Evolutionary conservation across 805 yeast genomes (phyloP).

Genomic region (Monosporozyma yasuniensis): DNA sequence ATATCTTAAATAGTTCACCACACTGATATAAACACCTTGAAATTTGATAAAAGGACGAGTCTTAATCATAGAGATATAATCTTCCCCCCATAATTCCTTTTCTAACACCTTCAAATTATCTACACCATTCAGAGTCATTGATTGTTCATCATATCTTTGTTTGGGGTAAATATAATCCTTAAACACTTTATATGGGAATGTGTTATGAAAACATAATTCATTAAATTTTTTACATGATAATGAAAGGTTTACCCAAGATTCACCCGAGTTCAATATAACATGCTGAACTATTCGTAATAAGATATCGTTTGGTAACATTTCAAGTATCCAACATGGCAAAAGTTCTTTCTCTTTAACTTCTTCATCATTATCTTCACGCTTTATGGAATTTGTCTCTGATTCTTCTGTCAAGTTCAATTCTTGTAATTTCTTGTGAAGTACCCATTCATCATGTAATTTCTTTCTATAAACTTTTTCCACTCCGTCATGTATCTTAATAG

Average conservation of each 20-base stretch:
- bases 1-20: slow-evolving; percentile 73
- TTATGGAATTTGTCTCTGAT: slow-evolving; percentile 6
- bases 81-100: slow-evolving; percentile 35
- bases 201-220: slow-evolving; percentile 45
- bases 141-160: slow-evolving; percentile 44
- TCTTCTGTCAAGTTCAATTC: slow-evolving; percentile 5
- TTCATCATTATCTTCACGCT: slow-evolving; percentile 16
- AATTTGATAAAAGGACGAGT: slow-evolving; percentile 72
- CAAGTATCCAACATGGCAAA: slow-evolving; percentile 36
- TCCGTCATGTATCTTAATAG: slow-evolving; percentile 44
- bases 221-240: slow-evolving; percentile 51
- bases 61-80: slow-evolving; percentile 31
- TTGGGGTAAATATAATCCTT: slow-evolving; percentile 43
- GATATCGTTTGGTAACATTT: slow-evolving; percentile 49
- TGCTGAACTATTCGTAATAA: slow-evolving; percentile 42
- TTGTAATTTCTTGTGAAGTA: slow-evolving; percentile 20
- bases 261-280: slow-evolving; percentile 42
- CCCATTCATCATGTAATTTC: slow-evolving; percentile 38
- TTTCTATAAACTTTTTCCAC: slow-evolving; percentile 66
- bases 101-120: slow-evolving; percentile 28
- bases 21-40: slow-evolving; percentile 78
- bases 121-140: slow-evolving; percentile 33
- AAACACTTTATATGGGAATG: slow-evolving; percentile 42
- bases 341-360: slow-evolving; percentile 17
- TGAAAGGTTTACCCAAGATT: slow-evolving; percentile 56